Base-by-base conservation (phyloP, 495 filamentous ascomycete species). In the Penicillium robsamsonii region DNA sequence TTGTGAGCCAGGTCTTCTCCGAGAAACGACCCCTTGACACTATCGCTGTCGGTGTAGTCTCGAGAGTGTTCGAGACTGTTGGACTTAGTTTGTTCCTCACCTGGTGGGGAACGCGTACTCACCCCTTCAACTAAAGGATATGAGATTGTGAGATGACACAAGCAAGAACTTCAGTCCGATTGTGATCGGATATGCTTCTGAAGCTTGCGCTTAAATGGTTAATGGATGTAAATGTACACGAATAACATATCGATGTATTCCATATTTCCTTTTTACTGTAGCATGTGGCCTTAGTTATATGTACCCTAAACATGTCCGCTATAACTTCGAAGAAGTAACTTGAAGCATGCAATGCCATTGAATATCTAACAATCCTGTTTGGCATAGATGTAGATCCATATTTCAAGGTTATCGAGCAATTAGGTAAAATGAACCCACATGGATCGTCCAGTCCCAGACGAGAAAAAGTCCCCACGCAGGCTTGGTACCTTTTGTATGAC, bases 71-170 rank as follows among this genome's bases (percentile, higher is more conserved):
- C 57, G 94, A 98, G 80, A 97, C 94, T 4, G 86, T 97, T 51
- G 94, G 94, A 35, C 80, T 97, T 41, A 89, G 87, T 53, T 63
- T 97, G 69, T 91, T 97, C 83, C 77, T 98, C 57, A 96, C 90
- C 62, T 98, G 88, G 87, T 98, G 94, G 94, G 94, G 94, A 61
- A 96, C 93, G 50, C 86, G 87, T 63, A 95, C 91, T 70, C 89
- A 89, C 76, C 88, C 91, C 38, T 90, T 90, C 70, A 84, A 89
- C 57, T 83, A 79, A 71, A 62, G 31, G 33, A 50, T 40, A 40
- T 40, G 29, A 45, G 33, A 50, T 20, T 4, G 45, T 18, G 15
- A 49, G 13, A 49, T n/a, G 8, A 29, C 7, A 22, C 25, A 17
- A 31, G 45, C 6, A 15, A 33, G 18, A 41, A n/a, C 11, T 20